phyloP scores from a whole-genome alignment of 2,329 filamentous ascomycete species.

The Seiridium cupressi region DNA sequence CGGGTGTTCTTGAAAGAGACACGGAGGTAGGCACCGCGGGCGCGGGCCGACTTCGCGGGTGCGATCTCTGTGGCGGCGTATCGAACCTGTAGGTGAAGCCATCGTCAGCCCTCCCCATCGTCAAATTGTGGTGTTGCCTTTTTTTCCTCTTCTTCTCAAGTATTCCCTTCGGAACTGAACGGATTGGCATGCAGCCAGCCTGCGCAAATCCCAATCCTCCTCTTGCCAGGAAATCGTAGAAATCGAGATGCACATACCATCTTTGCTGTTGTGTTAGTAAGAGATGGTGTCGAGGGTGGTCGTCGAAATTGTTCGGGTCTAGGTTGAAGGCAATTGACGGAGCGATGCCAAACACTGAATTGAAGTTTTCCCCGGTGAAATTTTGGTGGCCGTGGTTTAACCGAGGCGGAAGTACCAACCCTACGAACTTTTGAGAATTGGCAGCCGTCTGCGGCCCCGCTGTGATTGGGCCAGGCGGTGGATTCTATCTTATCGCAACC shows the following conservation, averaged over 20 bases:
- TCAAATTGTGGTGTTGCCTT: not conserved
- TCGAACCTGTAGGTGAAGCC: conserved; percentile 65
- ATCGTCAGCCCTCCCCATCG: conserved; percentile 16
- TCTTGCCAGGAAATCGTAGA: not conserved
- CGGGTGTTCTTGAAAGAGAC: conserved; percentile 99
- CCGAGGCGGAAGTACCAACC: conserved; percentile 3
- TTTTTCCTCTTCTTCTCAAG: not conserved
- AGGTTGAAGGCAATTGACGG: conserved; percentile 30
- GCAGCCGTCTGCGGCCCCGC: not conserved
- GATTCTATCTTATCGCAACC: not conserved
- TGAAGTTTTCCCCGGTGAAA: conserved; percentile 41
- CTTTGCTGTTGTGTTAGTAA: conserved; percentile 50
- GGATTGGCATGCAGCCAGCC: not conserved
- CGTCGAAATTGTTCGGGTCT: conserved; percentile 40
- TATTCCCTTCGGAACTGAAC: not conserved
- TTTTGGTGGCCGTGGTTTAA: conserved; percentile 10
- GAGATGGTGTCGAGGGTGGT: conserved; percentile 54
- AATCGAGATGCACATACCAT: conserved; percentile 46
- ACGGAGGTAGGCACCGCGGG: conserved; percentile 97
- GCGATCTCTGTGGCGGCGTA: conserved; percentile 92
- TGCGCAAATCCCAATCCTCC: conserved; percentile 1
- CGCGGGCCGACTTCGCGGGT: conserved; percentile 90
- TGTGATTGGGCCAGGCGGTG: not conserved
- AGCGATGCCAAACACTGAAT: conserved; percentile 3
- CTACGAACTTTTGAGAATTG: conserved; percentile 4